Evolutionary conservation across 2,329 filamentous ascomycete species (phyloP).

Genomic region (Aspergillus intermedius): DNA sequence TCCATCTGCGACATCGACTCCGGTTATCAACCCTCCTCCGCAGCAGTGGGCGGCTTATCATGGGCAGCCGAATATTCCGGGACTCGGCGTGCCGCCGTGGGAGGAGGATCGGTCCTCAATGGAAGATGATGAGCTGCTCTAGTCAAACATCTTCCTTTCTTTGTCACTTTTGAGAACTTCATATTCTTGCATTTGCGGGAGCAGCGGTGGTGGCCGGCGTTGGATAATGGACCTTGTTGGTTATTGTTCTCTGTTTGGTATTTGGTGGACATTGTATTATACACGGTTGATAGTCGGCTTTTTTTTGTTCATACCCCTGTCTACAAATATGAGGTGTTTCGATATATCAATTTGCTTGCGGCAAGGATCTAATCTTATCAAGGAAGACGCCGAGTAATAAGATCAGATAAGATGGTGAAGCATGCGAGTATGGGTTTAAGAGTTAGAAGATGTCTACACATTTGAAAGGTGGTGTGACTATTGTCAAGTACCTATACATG

Average conservation of each 20-base stretch:
- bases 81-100: background rate
- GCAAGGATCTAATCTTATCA: background rate
- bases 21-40: background rate
- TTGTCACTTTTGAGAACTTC: background rate
- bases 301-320: too few species aligned
- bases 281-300: too few species aligned
- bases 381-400: background rate
- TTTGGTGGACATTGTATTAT: too few species aligned
- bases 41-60: background rate
- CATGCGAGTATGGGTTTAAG: too few species aligned
- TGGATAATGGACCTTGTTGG: background rate
- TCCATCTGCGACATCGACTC: conserved; percentile 9
- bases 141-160: conserved; percentile 2
- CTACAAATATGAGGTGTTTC: too few species aligned
- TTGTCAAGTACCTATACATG: too few species aligned
- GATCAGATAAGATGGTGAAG: background rate
- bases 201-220: background rate
- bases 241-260: background rate
- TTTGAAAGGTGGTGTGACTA: too few species aligned
- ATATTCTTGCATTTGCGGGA: background rate
- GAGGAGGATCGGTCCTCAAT: conserved; percentile 19
- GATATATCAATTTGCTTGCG: too few species aligned
- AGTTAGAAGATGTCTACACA: too few species aligned
- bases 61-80: background rate
- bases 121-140: conserved; percentile 30